Evolutionary conservation across 2,329 filamentous ascomycete genomes (phyloP), one percentile per base, ranked within the genome.

Genomic region (Fonsecaea pedrosoi): DNA sequence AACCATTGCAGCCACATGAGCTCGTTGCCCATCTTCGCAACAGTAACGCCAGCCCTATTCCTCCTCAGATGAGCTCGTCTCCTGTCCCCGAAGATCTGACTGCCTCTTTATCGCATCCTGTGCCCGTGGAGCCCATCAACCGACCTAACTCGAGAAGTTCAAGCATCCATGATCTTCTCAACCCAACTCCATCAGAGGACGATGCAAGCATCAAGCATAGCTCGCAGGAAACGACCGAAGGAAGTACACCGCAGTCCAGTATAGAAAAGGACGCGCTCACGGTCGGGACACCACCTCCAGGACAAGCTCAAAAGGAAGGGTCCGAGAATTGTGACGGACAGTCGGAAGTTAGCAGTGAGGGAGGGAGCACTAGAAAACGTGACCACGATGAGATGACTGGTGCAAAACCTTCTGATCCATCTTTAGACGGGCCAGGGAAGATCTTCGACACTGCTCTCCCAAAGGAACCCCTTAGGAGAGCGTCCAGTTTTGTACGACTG

Each of bases 1-100:
- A 92, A 73, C 93, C 94, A 55, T 84, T 96, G 42, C 87, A 92
- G 34, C 87, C 90, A 9, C 89, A 93, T 77, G 92, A 95, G 77
- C 85, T 94, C 62, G 87, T 81, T 25, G 76, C 77, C 8, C 79
- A 74, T 62, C 54, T 74, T 13, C 68, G 60, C 61, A 68, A 65
- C 60, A 69, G 55, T 57, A 62, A 60, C 18, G 42, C 60, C 13
- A 64, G 62, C 60, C 65, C 68, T 54, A 32, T 55, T 48, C 60
- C 60, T 45, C 38, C 50, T 50, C 66, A 68, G 30, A 25, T 34
- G 18, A 60, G 32, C 45, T 68, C 64, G 30, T 62, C 67, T 34
- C 57, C 64, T 5, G 8, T 34, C 21, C 38, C 38, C 54, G 66
- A 62, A 35, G 34, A 42, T 35, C 18, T 38, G 9, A 15, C 58